A percentile compares a stretch with the other conserved stretches of the same genome.
These are phyloP conservation scores for Phytophthora idaei DNA, from an alignment of 352 stramenopile species.

Conservation along the genomic window DNA sequence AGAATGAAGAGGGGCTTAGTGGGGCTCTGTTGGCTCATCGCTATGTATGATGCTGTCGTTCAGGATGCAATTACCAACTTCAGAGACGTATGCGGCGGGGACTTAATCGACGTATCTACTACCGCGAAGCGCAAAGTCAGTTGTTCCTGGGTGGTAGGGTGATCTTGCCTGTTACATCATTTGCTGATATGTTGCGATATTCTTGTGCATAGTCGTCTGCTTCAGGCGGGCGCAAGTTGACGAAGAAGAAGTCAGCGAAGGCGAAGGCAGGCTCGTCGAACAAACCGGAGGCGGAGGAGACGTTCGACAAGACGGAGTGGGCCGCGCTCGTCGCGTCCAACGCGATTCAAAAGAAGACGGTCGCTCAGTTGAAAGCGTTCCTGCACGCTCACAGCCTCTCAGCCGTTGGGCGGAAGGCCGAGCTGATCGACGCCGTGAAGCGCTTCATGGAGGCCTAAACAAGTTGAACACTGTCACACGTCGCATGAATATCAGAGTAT, in stretches of 20 bases:
- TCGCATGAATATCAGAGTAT: conserved; percentile 31
- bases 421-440: conserved; percentile 60
- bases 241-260: conserved; percentile 54
- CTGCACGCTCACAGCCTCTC: conserved; percentile 52
- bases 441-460: conserved; percentile 48
- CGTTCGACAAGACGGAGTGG: conserved; percentile 61
- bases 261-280: conserved; percentile 21
- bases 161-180: neutral
- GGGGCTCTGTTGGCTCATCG: neutral
- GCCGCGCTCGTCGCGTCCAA: conserved; percentile 46
- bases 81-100: conserved; percentile 52
- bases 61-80: conserved; percentile 59
- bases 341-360: conserved; percentile 74
- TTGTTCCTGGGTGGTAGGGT: neutral
- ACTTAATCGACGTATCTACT: conserved; percentile 50
- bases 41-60: neutral
- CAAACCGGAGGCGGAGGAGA: conserved; percentile 40
- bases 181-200: conserved; percentile 2
- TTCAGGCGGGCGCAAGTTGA: conserved; percentile 28
- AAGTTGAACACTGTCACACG: conserved; percentile 9
- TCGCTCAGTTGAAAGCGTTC: conserved; percentile 75
- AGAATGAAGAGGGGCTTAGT: neutral
- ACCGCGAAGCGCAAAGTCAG: conserved; percentile 61
- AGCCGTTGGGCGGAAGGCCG: conserved; percentile 60
- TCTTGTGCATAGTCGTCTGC: conserved; percentile 27